These are phyloP conservation scores for Mycena rosella DNA, from an alignment of 768 basidiomycete genomes.

Conservation along the genomic window DNA sequence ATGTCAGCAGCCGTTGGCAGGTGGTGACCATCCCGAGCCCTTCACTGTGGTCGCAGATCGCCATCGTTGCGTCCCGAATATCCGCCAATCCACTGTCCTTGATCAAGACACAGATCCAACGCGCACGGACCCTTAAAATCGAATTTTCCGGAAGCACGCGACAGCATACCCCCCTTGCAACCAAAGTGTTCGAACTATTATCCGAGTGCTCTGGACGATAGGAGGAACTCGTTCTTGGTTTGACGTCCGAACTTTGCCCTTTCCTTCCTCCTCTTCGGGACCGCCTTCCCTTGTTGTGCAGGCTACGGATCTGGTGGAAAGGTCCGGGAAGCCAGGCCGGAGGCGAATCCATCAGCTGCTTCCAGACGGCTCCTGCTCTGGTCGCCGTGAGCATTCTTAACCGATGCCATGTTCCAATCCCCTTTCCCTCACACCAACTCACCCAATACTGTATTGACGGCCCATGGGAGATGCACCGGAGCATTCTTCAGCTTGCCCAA, in stretches of 20 bases:
- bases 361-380: slow-evolving; percentile 1
- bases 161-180: too few relatives aligned
- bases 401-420: not conserved
- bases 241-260: not conserved
- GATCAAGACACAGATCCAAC: not conserved
- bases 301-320: not conserved
- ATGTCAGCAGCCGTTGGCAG: not conserved
- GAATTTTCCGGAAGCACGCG: not conserved
- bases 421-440: not conserved
- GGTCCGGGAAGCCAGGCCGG: not conserved
- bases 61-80: not conserved
- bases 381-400: not conserved
- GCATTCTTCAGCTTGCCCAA: not conserved
- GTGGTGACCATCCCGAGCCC: not conserved
- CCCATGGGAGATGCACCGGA: not conserved
- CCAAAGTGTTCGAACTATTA: not conserved
- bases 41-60: not conserved
- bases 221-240: not conserved
- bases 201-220: not conserved
- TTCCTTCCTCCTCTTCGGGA: too few relatives aligned
- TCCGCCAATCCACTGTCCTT: not conserved
- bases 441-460: not conserved
- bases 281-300: too few relatives aligned
- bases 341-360: not conserved
- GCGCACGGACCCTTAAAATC: not conserved